Evolutionary conservation across 106 monocot species (phyloP), one percentile per base, ranked within the genome.

Genomic region (Amphibolis antarctica): DNA sequence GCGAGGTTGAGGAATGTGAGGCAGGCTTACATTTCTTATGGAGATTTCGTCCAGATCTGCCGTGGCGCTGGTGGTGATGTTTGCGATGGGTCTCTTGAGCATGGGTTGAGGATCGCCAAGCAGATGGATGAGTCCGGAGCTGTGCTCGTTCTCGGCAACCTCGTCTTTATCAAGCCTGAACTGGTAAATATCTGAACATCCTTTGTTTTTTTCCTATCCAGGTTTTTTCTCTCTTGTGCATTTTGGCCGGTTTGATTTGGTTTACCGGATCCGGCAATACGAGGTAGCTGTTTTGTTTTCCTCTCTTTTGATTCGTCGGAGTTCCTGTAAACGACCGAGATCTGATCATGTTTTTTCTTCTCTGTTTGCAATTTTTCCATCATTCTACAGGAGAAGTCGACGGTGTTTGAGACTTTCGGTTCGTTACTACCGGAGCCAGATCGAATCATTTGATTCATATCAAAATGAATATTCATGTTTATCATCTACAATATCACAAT

Each of bases 131-230:
- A 56, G 42, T 55, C 68, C 55, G 68, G 68, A 3, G 21, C 54
- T 24, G 68, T 68, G 1, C 42, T 68, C 19, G 68, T 68, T 12
- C 42, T 68, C 17, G 68, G 68, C 4, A 18, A 68, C 56, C 4
- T 68, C 68, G 68, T 68, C 42, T 68, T 68, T 55, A 55, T 68
- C 68, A 53, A 52, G 12, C 68, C 68, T 22, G 55, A 66, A 31
- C 15, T 47, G 66, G 66, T 63, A 63, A 45, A 17, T 10, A 17
- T 59, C 15, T 19, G 42, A 9, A 42, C 15, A n/a, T 52, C 6
- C 12, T 22, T 66, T 52, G 15, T 51, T 49, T 21, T 49, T 22
- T 28, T 47, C 46, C 4, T 46, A 5, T 63, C 46, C 46, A 45
- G 12, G 0, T 64, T 24, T 48, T 47, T 27, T 4, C 25, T 5